phyloP scores from a whole-genome alignment of 768 basidiomycete genomes.

The Amanita thiersii region DNA sequence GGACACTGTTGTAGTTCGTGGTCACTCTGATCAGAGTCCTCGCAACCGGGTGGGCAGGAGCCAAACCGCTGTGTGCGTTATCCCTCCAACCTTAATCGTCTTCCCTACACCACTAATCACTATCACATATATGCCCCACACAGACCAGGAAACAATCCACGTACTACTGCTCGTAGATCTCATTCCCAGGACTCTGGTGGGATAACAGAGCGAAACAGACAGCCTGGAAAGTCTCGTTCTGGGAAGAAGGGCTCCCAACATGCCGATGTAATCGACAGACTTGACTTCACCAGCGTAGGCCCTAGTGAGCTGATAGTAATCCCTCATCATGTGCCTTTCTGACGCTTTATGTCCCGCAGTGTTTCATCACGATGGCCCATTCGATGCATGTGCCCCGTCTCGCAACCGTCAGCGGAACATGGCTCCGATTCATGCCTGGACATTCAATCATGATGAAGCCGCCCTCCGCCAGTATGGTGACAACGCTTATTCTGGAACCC shows the following conservation, averaged over 20 bases:
- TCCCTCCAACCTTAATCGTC: conserved; percentile 5
- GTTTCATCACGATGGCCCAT: conserved; percentile 91
- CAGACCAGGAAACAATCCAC: conserved; percentile 17
- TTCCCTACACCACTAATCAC: conserved; percentile 12
- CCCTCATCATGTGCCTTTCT: conserved; percentile 8
- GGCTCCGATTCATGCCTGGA: conserved; percentile 83
- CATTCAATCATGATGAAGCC: conserved; percentile 28
- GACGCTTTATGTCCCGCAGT: conserved; percentile 36
- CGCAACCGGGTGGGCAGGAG: conserved; percentile 49
- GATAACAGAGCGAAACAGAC: conserved; percentile 28
- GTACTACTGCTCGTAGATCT: conserved; percentile 30
- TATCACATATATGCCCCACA: conserved; percentile 12
- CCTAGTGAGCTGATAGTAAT: conserved; percentile 46
- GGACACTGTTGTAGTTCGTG: conserved; percentile 56
- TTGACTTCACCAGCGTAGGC: conserved; percentile 80
- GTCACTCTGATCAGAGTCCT: conserved; percentile 25
- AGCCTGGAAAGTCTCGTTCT: conserved; percentile 34
- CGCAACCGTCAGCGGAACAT: conserved; percentile 74
- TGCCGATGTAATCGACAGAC: conserved; percentile 84
- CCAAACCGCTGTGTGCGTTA: conserved; percentile 45
- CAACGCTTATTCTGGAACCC: conserved; percentile 47
- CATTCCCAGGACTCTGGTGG: conserved; percentile 38
- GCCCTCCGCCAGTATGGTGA: conserved; percentile 25
- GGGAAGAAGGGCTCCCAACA: conserved; percentile 68
- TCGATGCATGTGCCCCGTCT: conserved; percentile 87